Evolutionary conservation across 768 basidiomycete genomes (phyloP), one percentile per base, ranked within the genome.

Genomic region (Lactarius indigo): DNA sequence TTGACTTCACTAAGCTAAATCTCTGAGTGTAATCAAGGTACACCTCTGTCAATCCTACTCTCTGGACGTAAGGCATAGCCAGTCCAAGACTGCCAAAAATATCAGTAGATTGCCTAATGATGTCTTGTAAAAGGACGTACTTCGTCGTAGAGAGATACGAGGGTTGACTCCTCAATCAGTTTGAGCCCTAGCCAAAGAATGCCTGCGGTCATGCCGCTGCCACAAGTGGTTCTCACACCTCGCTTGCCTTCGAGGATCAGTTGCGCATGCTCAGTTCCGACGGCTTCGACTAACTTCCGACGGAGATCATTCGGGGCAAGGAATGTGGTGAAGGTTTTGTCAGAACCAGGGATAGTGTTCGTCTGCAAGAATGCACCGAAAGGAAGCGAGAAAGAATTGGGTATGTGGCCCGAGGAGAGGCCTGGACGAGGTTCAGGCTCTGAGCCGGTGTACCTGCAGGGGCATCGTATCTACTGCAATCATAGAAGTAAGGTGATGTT

Each of bases 121-220:
- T 23, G 13, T 35, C 52, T 8, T 10, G 2, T 7, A 59, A 23
- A 9, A 6, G 1, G 71, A 68, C 86, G 59, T 74, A 96, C 95
- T 86, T 99, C 97, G 71, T 99, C 97, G 73, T 98, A 99, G 13
- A 98, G 76, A n/a, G 84, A 84, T 47, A 90, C 79, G 28, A 80
- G 79, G 5, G 60, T 56, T 61, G 83, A 76, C 5, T 85, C 84
- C 17, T 86, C 87, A 56, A 94, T 72, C 42, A 90, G 72, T 75
- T 90, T 85, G 68, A 97, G 80, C n/a, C 93, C 95, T 65, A 98
- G 81, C 96, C 97, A 98, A 7, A 98, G 81, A 17, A 98, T 81
- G 3, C 85, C 92, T 13, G 96, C 96, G n/a, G 96, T 97, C 96
- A 99, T 98, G 54, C 96, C 96, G 74, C 93, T 96, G 59, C 96